Evolutionary conservation across 1,139 yeast genomes (phyloP).

Genomic region (Taphrina pruni): DNA sequence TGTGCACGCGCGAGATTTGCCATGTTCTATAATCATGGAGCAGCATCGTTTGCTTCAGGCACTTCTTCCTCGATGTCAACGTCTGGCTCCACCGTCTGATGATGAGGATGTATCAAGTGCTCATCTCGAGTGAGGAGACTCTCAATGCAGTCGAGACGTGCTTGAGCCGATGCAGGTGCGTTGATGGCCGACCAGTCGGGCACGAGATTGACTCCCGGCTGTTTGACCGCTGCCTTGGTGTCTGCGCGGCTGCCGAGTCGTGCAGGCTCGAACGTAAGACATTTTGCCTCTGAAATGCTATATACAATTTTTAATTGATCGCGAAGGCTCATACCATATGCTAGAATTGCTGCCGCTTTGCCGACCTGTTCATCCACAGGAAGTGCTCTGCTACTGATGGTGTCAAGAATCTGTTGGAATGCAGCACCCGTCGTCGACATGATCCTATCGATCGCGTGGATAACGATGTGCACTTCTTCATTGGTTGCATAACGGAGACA

Average conservation of each 20-base stretch:
- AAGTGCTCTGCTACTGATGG: not conserved
- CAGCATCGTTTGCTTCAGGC: not conserved
- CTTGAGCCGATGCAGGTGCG: conserved; percentile 14
- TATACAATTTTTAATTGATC: conserved; percentile 37
- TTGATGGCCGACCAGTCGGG: conserved; percentile 25
- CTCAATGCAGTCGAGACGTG: conserved; percentile 10
- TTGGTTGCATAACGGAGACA: conserved; percentile 53
- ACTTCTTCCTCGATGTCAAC: not conserved
- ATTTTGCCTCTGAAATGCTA: conserved; percentile 40
- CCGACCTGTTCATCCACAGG: not conserved
- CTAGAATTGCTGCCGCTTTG: conserved; percentile 34
- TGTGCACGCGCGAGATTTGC: no score
- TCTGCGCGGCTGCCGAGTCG: conserved; percentile 38
- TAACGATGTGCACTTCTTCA: conserved; percentile 56
- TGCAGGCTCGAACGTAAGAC: conserved; percentile 41
- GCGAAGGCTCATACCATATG: conserved; percentile 26
- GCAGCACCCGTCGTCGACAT: conserved; percentile 54
- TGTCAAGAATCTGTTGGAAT: conserved; percentile 48
- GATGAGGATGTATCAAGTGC: conserved; percentile 1
- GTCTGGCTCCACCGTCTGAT: not conserved
- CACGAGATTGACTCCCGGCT: conserved; percentile 8
- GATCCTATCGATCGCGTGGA: conserved; percentile 49
- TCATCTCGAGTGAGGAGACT: conserved; percentile 5
- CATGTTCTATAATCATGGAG: not conserved
- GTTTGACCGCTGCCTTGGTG: conserved; percentile 28